Base-by-base conservation (phyloP, 805 yeast genomes). In the Ogataea wickerhamii region DNA sequence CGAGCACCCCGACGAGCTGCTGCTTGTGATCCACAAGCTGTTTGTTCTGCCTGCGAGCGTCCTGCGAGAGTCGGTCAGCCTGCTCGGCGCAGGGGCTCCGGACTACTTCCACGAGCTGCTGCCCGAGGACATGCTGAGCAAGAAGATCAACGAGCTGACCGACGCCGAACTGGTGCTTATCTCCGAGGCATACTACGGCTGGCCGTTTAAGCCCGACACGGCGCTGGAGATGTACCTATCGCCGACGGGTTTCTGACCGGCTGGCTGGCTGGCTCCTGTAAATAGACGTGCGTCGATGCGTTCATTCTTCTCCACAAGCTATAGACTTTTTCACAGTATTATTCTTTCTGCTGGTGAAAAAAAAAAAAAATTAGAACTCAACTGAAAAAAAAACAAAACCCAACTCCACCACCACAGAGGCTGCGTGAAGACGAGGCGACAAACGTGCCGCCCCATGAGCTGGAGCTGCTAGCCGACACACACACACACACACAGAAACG, bases 51-150 rank as follows among this genome's bases (percentile, higher is more conserved):
- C 55, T 3, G 45, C 49, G 10, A 64, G 66, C 32, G 55, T 66
- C 8, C 70, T 80, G 0, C 53, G 80, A 8, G 38, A 45, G 1
- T 75, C 74, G 2, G 45, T 83, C 1, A 62, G 67, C 11, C 66
- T 74, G 16, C 60, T 91, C 7, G 95, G 95, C 0, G 89, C 95
- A 2, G 97, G 96, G 2, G 95, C 93, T 0, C 67, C 56, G 2
- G 80, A 73, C 2, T 81, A 74, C 44, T 70, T 68, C 36, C 33
- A 28, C 1, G 40, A 39, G 2, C 61, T 56, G 5, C 59, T 72
- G 10, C 55, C 73, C 2, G 34, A 41, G 11, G 66, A 63, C 0
- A 34, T 81, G 2, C 51, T 76, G 36, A 54, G 71, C 12, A 74
- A 68, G 43, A 54, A 56, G 3, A 73, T 82, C 1, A 58, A 63